phyloP scores from a whole-genome alignment of 2,329 filamentous ascomycete genomes.

The Exophiala spinifera region DNA sequence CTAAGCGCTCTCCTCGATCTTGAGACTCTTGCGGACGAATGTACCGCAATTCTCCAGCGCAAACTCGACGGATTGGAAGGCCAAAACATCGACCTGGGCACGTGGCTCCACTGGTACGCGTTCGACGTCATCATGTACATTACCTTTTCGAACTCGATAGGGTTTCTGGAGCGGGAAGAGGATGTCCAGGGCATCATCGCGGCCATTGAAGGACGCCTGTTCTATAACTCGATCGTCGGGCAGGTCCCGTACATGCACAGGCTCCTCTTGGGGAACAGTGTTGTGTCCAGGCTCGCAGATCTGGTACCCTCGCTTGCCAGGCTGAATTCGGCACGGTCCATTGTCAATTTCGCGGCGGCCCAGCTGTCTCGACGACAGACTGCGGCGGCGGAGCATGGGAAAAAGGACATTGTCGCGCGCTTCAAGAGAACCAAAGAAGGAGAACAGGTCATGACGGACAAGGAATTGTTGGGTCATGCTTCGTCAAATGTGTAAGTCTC shows the following conservation, averaged over 20 bases:
- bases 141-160: conserved; percentile 36
- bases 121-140: conserved; percentile 39
- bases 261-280: conserved; percentile 13
- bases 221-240: conserved; percentile 22
- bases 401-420: conserved; percentile 18
- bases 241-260: conserved; percentile 17
- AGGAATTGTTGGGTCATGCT: conserved; percentile 21
- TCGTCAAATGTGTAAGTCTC: conserved; percentile 20
- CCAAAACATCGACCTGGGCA: conserved; percentile 31
- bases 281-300: conserved; percentile 11
- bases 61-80: conserved; percentile 19
- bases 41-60: conserved; percentile 14
- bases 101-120: conserved; percentile 36
- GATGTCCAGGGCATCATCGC: conserved; percentile 37
- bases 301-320: conserved; percentile 16
- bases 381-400: conserved; percentile 8
- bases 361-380: conserved; percentile 15
- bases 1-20: conserved; percentile 42
- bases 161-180: conserved; percentile 34
- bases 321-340: conserved; percentile 16
- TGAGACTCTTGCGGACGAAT: conserved; percentile 37
- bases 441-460: conserved; percentile 20
- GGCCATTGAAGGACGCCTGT: conserved; percentile 25
- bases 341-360: conserved; percentile 21
- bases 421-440: conserved; percentile 20